phyloP scores from a whole-genome alignment of 1,284 basidiomycete species.

The Ceratobasidium sp. region DNA sequence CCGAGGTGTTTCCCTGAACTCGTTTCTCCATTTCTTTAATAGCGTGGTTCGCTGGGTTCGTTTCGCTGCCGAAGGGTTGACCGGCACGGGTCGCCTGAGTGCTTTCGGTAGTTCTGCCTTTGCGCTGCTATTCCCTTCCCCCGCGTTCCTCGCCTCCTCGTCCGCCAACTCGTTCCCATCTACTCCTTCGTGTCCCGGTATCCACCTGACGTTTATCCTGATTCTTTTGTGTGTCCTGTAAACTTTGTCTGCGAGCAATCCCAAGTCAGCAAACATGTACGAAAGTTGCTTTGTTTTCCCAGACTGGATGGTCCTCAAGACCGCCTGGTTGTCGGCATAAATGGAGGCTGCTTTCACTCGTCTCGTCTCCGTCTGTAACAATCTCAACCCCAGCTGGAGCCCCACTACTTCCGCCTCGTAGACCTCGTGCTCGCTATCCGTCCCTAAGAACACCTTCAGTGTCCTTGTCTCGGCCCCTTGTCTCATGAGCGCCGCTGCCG shows the following conservation, averaged over 20 bases:
- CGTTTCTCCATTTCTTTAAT: too few relatives aligned
- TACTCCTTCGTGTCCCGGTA: conserved; percentile 4
- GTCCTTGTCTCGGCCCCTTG: background rate
- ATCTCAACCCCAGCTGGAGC: conserved; percentile 19
- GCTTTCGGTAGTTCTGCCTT: background rate
- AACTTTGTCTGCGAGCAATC: background rate
- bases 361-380: conserved; percentile 25
- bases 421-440: conserved; percentile 38
- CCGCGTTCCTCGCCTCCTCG: background rate
- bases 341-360: background rate
- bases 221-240: too few relatives aligned
- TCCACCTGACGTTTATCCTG: background rate
- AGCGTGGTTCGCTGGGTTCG: too few relatives aligned
- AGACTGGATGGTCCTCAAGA: background rate
- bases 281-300: background rate
- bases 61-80: too few relatives aligned
- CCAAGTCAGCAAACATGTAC: background rate
- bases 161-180: conserved; percentile 6
- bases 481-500: conserved; percentile 12
- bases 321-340: conserved; percentile 35
- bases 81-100: too few relatives aligned
- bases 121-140: too few relatives aligned
- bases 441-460: conserved; percentile 22
- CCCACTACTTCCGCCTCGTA: conserved; percentile 47
- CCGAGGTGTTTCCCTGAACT: too few relatives aligned